These are phyloP conservation scores for Pyrus communis DNA, from an alignment of 306 rosid species.

Conservation along the genomic window DNA sequence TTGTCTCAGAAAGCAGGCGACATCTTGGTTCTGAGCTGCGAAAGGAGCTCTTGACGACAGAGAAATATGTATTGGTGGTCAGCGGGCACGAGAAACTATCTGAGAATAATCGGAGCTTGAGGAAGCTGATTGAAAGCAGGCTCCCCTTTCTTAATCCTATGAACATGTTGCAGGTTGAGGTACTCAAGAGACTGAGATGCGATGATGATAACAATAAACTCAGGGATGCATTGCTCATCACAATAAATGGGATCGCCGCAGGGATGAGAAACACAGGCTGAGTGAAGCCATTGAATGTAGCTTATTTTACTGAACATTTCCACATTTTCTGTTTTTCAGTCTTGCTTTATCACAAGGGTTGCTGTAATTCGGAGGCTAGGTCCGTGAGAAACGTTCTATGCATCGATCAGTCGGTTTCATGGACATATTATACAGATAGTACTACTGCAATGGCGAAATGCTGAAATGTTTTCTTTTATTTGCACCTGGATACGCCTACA, in stretches of 20 bases:
- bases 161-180: constrained; percentile 92
- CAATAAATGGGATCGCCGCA: constrained; percentile 89
- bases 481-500: background rate
- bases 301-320: background rate
- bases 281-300: constrained; percentile 11
- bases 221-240: constrained; percentile 89
- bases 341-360: background rate
- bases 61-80: constrained; percentile 53
- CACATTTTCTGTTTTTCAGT: background rate
- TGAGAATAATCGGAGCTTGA: constrained; percentile 66
- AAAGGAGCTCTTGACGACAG: constrained; percentile 60
- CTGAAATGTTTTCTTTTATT: background rate
- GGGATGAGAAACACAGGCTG: constrained; percentile 96
- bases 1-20: constrained; percentile 63
- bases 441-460: background rate
- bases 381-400: background rate
- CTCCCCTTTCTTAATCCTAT: constrained; percentile 87
- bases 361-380: background rate
- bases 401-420: background rate
- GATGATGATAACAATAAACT: constrained; percentile 64
- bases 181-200: constrained; percentile 68
- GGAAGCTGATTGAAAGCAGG: constrained; percentile 85
- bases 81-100: constrained; percentile 81
- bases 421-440: background rate
- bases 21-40: constrained; percentile 56